Evolutionary conservation across 768 basidiomycete genomes (phyloP).

Genomic region (Paxillus rubicundulus): DNA sequence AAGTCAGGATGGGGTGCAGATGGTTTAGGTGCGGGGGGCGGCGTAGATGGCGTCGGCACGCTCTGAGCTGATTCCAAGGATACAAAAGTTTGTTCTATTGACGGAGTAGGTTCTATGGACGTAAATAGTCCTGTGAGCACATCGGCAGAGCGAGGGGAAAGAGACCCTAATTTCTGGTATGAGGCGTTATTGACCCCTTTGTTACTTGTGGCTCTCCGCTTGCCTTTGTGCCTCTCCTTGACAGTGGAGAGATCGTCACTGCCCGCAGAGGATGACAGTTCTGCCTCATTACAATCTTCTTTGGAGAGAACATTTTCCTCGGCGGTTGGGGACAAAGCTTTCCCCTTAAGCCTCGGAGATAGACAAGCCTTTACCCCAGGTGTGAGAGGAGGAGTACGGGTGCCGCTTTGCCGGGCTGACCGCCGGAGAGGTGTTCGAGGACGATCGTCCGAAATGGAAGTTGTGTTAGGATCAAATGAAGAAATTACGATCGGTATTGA

Average conservation of each 20-base stretch:
- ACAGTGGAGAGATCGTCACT: background rate
- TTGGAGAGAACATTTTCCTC: background rate
- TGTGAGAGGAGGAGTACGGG: slow-evolving; percentile 17
- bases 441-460: background rate
- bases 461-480: background rate
- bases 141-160: slow-evolving; percentile 57
- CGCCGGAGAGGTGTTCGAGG: slow-evolving; percentile 31
- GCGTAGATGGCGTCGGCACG: slow-evolving; percentile 24
- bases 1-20: slow-evolving; percentile 13
- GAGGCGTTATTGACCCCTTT: slow-evolving; percentile 11
- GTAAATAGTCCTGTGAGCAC: slow-evolving; percentile 40
- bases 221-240: slow-evolving; percentile 16
- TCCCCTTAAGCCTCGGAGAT: slow-evolving; percentile 17
- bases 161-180: slow-evolving; percentile 47
- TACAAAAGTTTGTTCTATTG: slow-evolving; percentile 11
- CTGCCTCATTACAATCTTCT: background rate
- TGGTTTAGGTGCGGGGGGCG: slow-evolving; percentile 13
- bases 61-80: slow-evolving; percentile 2
- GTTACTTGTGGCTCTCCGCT: slow-evolving; percentile 34
- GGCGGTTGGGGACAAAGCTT: slow-evolving; percentile 11
- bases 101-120: slow-evolving; percentile 16
- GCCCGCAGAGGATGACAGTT: background rate
- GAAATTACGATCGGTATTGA: slow-evolving; percentile 5
- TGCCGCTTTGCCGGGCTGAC: slow-evolving; percentile 38
- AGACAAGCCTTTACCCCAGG: slow-evolving; percentile 15